Evolutionary conservation across 768 basidiomycete species (phyloP).

Genomic region (Serendipita indica): DNA sequence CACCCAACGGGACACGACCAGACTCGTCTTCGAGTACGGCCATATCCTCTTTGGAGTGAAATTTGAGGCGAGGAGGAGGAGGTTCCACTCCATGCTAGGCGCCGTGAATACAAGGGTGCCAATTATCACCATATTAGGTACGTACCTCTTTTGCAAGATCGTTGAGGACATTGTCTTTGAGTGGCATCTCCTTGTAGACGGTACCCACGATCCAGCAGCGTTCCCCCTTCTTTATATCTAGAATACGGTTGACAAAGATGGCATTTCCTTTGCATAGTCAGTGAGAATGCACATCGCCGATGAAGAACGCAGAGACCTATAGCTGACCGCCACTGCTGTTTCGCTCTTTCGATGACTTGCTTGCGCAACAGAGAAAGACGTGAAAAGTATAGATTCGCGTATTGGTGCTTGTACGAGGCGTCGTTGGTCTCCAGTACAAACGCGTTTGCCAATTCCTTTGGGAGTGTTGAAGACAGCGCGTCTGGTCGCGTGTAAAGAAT

Average conservation of each 20-base stretch:
- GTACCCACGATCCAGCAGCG: slow-evolving; percentile 90
- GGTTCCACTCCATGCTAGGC: slow-evolving; percentile 75
- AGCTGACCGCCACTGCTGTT: slow-evolving; percentile 34
- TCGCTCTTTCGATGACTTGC: slow-evolving; percentile 36
- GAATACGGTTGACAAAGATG: slow-evolving; percentile 55
- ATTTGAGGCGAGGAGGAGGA: slow-evolving; percentile 60
- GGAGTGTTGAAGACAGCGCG: slow-evolving; percentile 5
- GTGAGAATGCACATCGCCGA: slow-evolving; percentile 12
- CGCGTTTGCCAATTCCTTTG: slow-evolving; percentile 14
- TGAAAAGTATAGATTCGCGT: slow-evolving; percentile 58
- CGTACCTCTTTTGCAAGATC: slow-evolving; percentile 87
- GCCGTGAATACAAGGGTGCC: slow-evolving; percentile 10
- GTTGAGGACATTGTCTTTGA: slow-evolving; percentile 95
- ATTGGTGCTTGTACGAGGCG: slow-evolving; percentile 50
- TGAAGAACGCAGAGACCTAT: slow-evolving; percentile 23
- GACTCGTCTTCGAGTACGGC: slow-evolving; percentile 94
- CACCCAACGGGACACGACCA: slow-evolving; percentile 79
- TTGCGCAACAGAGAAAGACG: slow-evolving; percentile 36
- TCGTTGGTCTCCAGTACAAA: slow-evolving; percentile 32
- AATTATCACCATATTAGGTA: slow-evolving; percentile 12
- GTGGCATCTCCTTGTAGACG: slow-evolving; percentile 96
- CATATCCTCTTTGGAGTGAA: slow-evolving; percentile 59
- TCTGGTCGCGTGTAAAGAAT: not conserved
- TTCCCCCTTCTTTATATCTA: slow-evolving; percentile 73
- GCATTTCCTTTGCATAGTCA: slow-evolving; percentile 40